These are phyloP conservation scores for Pichia nanzhaoensis DNA, from an alignment of 805 yeast genomes.

Conservation along the genomic window DNA sequence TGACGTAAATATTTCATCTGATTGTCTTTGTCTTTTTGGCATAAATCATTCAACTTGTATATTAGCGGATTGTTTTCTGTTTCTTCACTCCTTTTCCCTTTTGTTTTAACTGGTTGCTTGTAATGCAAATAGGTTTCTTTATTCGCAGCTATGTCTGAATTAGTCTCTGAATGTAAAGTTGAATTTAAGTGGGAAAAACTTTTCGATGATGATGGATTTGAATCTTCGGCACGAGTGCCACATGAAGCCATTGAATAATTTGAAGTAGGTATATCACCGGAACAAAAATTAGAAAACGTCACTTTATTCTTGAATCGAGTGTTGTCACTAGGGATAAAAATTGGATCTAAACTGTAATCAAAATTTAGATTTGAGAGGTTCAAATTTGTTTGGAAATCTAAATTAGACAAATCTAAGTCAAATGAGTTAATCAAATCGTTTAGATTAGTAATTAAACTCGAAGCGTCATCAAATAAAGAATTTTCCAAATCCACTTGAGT, in stretches of 20 bases:
- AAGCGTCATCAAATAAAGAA: conserved; percentile 30
- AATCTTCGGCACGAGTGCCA: not conserved
- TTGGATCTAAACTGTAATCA: not conserved
- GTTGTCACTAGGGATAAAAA: not conserved
- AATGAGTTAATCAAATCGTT: conserved; percentile 30
- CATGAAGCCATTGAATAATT: conserved; percentile 18
- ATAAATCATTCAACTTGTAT: too few species aligned
- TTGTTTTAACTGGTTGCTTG: not conserved
- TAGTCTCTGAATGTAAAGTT: too few species aligned
- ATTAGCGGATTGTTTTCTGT: too few species aligned
- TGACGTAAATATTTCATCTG: conserved; percentile 13
- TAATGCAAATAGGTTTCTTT: not conserved
- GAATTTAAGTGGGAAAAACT: too few species aligned
- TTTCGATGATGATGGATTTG: not conserved
- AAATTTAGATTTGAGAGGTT: not conserved
- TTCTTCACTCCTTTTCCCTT: not conserved
- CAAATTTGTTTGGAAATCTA: conserved; percentile 6
- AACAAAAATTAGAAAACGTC: conserved; percentile 1
- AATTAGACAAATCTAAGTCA: conserved; percentile 20
- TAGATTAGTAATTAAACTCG: conserved; percentile 30
- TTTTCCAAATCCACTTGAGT: conserved; percentile 24
- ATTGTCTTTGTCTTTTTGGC: not conserved
- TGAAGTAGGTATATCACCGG: conserved; percentile 22
- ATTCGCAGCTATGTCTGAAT: too few species aligned
- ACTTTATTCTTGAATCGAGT: not conserved